Evolutionary conservation across 2,329 filamentous ascomycete genomes (phyloP), one percentile per base, ranked within the genome.

Genomic region (Apiospora arundinis): DNA sequence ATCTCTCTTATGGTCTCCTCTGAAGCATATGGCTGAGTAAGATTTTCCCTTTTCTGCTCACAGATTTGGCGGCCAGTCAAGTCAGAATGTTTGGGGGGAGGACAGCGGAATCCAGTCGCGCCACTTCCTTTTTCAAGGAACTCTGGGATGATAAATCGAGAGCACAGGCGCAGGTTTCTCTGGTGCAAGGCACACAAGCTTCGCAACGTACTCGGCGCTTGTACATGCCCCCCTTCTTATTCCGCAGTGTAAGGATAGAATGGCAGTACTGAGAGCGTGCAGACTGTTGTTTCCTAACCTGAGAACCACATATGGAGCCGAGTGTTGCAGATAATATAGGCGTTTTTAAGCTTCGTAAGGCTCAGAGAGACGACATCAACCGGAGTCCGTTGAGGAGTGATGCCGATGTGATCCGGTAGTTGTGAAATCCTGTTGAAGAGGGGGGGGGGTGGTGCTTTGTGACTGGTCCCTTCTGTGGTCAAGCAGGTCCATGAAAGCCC

Each of bases 321-420:
- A 40, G 46, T 46, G 45, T 48, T 48, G 67, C 67, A 45, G 67
- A 48, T 69, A 45, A 45, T 45, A 69, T 52, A 52, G 46, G 67
- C 67, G 45, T 69, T 48, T 40, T 69, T 69, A 49, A 45, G 56
- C 49, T 65, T 70, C 65, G 52, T 23, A 28, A 65, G 56, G 69
- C 44, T 37, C 52, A 60, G 52, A 25, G 52, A 60, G 52, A 60
- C 25, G 52, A 56, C 45, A 49, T 23, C 28, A 69, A 49, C 45
- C 25, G 48, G 32, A 25, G 37, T 40, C 32, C 28, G 68, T 25
- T 63, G 18, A 67, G 25, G 37, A 46, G 40, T 67, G 65, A 37
- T 44, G 25, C 65, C 65, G 65, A 32, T 23, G 37, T 67, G 44
- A 25, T 67, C 40, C 65, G 65, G 25, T 44, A 46, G 65, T 25